A percentile compares a stretch with the other conserved stretches of the same genome.
Conservation (phyloP, 2,329 filamentous ascomycete species). For the Pezicula rhizophila region DNA sequence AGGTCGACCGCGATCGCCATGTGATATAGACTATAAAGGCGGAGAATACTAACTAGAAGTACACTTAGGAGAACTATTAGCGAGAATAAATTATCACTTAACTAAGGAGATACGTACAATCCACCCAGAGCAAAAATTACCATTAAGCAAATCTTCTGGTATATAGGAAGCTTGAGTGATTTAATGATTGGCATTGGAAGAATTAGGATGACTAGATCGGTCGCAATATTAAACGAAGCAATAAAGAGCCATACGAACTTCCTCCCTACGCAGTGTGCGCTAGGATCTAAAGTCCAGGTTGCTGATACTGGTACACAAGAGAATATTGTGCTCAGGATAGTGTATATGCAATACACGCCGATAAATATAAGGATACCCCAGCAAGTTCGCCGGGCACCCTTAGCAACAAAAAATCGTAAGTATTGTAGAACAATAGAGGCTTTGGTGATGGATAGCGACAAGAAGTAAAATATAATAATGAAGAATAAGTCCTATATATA, state of each 20-base stretch:
- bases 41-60: slow-evolving; percentile 9
- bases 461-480: slow-evolving; percentile 31
- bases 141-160: slow-evolving; percentile 10
- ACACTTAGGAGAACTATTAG: too few relatives aligned
- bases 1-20: slow-evolving; percentile 7
- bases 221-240: slow-evolving; percentile 10
- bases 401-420: slow-evolving; percentile 31
- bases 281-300: slow-evolving; percentile 9
- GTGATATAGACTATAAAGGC: slow-evolving; percentile 7
- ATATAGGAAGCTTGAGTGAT: slow-evolving; percentile 5
- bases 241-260: slow-evolving; percentile 11
- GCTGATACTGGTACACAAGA: slow-evolving; percentile 10
- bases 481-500: background rate
- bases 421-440: slow-evolving; percentile 35
- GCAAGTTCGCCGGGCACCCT: slow-evolving; percentile 13
- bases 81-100: too few relatives aligned
- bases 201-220: slow-evolving; percentile 9
- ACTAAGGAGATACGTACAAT: slow-evolving; percentile 6
- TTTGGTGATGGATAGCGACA: slow-evolving; percentile 29
- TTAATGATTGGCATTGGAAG: slow-evolving; percentile 9
- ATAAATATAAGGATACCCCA: slow-evolving; percentile 9
- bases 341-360: slow-evolving; percentile 5
- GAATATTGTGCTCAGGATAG: slow-evolving; percentile 9
- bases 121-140: slow-evolving; percentile 10
- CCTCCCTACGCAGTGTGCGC: slow-evolving; percentile 7